phyloP scores from a whole-genome alignment of 2,329 filamentous ascomycete species.

The Zymoseptoria ardabiliae region DNA sequence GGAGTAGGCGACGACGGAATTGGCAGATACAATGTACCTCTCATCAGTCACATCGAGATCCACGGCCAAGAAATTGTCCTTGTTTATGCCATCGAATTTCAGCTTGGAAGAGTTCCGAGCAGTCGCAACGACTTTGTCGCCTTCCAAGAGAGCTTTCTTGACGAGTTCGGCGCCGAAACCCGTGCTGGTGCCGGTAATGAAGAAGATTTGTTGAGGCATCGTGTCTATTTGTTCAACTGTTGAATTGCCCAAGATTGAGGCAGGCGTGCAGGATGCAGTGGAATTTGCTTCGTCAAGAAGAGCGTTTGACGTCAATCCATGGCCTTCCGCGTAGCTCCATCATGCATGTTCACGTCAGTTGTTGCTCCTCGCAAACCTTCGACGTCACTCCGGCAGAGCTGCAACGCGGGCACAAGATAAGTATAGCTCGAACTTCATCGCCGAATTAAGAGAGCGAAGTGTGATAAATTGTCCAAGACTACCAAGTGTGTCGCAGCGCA shows the following conservation, averaged over 20 bases:
- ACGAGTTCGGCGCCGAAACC: constrained; percentile 41
- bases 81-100: constrained; percentile 32
- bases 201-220: constrained; percentile 40
- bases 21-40: constrained; percentile 28
- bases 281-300: not conserved
- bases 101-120: constrained; percentile 40
- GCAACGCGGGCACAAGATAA: not conserved
- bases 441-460: not conserved
- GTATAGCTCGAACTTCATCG: not conserved
- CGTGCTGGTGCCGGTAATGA: constrained; percentile 43
- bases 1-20: not conserved
- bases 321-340: not conserved
- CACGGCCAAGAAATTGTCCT: constrained; percentile 43
- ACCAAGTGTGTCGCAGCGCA: not conserved
- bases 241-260: not conserved
- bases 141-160: constrained; percentile 36
- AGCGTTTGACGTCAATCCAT: not conserved
- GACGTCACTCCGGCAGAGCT: not conserved
- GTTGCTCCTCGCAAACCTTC: not conserved
- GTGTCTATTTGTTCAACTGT: constrained; percentile 1
- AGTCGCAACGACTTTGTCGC: constrained; percentile 41
- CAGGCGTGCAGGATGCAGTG: no score
- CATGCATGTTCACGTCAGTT: not conserved
- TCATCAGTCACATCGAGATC: constrained; percentile 47
- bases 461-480: not conserved